Conservation (phyloP, 768 basidiomycete species). For the Royoungia palumana region DNA sequence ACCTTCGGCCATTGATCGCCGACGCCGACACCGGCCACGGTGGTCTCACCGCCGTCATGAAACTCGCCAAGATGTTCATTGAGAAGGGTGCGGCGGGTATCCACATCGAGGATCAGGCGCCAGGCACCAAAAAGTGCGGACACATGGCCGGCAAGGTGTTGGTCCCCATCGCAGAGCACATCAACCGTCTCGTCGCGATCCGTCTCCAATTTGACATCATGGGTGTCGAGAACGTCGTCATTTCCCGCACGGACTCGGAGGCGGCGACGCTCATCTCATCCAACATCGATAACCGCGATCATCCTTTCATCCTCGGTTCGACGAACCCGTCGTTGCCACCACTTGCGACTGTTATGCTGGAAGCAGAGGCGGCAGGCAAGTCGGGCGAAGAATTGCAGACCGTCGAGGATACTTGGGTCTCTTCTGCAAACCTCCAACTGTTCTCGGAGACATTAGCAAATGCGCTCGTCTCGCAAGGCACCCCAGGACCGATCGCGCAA, state of each 20-base stretch:
- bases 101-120: slow-evolving; percentile 96
- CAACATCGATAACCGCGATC: slow-evolving; percentile 97
- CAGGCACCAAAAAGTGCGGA: slow-evolving; percentile 94
- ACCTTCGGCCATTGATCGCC: slow-evolving; percentile 90
- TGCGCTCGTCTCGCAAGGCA: slow-evolving; percentile 61
- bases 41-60: slow-evolving; percentile 97
- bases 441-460: slow-evolving; percentile 71
- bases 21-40: slow-evolving; percentile 99
- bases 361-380: slow-evolving; percentile 80
- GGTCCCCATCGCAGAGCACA: slow-evolving; percentile 96
- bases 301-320: slow-evolving; percentile 91
- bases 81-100: slow-evolving; percentile 98
- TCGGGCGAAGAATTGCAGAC: slow-evolving; percentile 77
- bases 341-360: slow-evolving; percentile 76
- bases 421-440: slow-evolving; percentile 71
- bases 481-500: slow-evolving; percentile 45
- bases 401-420: slow-evolving; percentile 86
- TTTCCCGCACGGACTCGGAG: slow-evolving; percentile 96
- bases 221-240: slow-evolving; percentile 92
- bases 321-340: slow-evolving; percentile 72
- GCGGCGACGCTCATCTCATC: slow-evolving; percentile 95
- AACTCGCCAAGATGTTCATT: slow-evolving; percentile 97
- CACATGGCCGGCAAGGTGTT: slow-evolving; percentile 97
- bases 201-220: slow-evolving; percentile 97
- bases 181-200: slow-evolving; percentile 96